Percentiles rank a stretch among this genome's conserved stretches.
phyloP scores from a whole-genome alignment of 2,329 filamentous ascomycete species.

The Venturia aucupariae region DNA sequence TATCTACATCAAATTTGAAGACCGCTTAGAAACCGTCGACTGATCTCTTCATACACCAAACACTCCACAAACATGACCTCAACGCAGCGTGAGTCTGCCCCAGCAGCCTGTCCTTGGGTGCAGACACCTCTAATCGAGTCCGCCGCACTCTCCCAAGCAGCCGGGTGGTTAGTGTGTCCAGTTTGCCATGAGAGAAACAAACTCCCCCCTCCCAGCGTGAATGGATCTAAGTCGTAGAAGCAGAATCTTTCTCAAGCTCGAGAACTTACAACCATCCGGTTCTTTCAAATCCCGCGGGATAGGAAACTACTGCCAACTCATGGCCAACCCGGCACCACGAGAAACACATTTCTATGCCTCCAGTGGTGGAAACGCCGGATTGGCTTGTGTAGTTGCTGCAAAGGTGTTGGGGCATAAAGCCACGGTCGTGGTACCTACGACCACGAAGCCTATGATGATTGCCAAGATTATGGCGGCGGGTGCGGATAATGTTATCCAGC shows the following conservation, averaged over 20 bases:
- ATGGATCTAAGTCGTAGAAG: conserved; percentile 37
- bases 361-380: conserved; percentile 74
- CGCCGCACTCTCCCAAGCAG: conserved; percentile 54
- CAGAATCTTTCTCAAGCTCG: conserved; percentile 76
- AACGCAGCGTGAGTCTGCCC: neutral
- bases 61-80: neutral
- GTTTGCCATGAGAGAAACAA: neutral
- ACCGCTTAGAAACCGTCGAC: neutral
- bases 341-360: conserved; percentile 65
- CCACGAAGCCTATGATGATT: conserved; percentile 60
- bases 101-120: conserved; percentile 32
- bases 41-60: neutral
- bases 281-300: conserved; percentile 74
- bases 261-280: conserved; percentile 73
- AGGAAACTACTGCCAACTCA: conserved; percentile 51
- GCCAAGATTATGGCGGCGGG: conserved; percentile 60
- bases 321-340: conserved; percentile 15
- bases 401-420: conserved; percentile 52
- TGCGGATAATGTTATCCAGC: conserved; percentile 55
- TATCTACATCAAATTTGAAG: neutral
- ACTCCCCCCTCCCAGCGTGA: neutral
- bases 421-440: conserved; percentile 65
- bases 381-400: conserved; percentile 70
- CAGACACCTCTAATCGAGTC: conserved; percentile 64
- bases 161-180: conserved; percentile 53